Percentiles rank a stretch among this genome's conserved stretches.
phyloP scores from a whole-genome alignment of 768 basidiomycete species.

The Hortiboletus campestris region DNA sequence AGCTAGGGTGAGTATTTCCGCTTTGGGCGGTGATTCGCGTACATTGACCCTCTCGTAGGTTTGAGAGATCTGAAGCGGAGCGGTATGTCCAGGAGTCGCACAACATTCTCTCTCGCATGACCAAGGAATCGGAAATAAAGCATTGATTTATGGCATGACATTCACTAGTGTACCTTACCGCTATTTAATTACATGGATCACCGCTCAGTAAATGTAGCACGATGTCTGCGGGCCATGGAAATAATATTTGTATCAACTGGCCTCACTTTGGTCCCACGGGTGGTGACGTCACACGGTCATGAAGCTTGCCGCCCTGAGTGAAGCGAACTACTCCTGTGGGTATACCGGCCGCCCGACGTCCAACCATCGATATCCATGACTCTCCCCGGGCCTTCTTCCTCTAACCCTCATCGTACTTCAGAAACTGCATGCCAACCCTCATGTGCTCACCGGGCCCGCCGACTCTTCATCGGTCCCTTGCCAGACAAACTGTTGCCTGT shows the following conservation, averaged over 20 bases:
- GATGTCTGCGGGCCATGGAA: not conserved
- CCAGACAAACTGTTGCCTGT: conserved; percentile 56
- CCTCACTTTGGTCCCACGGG: not conserved
- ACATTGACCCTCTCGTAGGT: conserved; percentile 41
- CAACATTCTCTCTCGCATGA: conserved; percentile 42
- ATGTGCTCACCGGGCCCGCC: conserved; percentile 35
- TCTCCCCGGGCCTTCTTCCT: conserved; percentile 1
- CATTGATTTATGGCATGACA: conserved; percentile 16
- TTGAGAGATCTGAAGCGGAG: conserved; percentile 66
- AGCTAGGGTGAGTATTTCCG: conserved; percentile 56
- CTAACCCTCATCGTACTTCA: not conserved
- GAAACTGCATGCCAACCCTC: not conserved
- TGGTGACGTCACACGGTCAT: conserved; percentile 30
- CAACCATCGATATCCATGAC: conserved; percentile 15
- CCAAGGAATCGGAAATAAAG: conserved; percentile 26
- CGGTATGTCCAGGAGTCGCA: conserved; percentile 63
- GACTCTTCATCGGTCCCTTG: conserved; percentile 76
- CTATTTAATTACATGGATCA: conserved; percentile 16
- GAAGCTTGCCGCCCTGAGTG: not conserved
- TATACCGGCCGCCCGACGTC: not conserved
- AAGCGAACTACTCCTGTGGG: not conserved
- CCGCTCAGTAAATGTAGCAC: conserved; percentile 20
- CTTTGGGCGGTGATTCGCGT: conserved; percentile 2
- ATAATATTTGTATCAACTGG: not conserved
- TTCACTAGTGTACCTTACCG: conserved; percentile 1